phyloP scores from a whole-genome alignment of 2,329 filamentous ascomycete species.

The Colletotrichum ledebouriae region DNA sequence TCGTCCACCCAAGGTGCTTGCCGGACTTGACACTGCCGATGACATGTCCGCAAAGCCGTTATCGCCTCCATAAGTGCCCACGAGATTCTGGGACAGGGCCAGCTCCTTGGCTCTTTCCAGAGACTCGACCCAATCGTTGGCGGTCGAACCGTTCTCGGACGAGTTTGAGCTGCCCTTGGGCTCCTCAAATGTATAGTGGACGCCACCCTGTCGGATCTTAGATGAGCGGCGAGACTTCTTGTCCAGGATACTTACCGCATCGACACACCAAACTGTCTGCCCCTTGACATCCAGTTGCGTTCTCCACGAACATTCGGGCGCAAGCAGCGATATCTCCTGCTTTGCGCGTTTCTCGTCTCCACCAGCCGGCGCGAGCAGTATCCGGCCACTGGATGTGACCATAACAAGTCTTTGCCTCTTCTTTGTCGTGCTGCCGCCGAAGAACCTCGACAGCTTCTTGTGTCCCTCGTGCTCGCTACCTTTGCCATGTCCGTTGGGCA shows the following conservation, averaged over 20 bases:
- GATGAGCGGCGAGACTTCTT: conserved; percentile 38
- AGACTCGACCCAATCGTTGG: conserved; percentile 92
- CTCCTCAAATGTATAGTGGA: conserved; percentile 95
- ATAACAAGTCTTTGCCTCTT: conserved; percentile 94
- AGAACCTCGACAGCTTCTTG: conserved; percentile 94
- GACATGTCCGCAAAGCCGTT: conserved; percentile 77
- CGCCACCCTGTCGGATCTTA: conserved; percentile 74
- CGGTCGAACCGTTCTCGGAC: conserved; percentile 73
- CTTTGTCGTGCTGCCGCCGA: conserved; percentile 90
- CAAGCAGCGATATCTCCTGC: conserved; percentile 87
- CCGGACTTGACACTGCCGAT: conserved; percentile 80
- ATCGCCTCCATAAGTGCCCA: conserved; percentile 76
- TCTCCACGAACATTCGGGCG: conserved; percentile 81
- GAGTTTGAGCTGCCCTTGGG: conserved; percentile 76
- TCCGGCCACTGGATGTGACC: conserved; percentile 90
- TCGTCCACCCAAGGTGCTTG: conserved; percentile 76
- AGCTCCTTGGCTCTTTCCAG: conserved; percentile 89
- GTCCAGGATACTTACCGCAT: conserved; percentile 78
- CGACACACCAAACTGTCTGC: conserved; percentile 88
- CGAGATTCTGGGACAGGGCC: conserved; percentile 79
- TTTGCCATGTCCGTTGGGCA: conserved; percentile 80
- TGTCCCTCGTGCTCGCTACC: conserved; percentile 77
- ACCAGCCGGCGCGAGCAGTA: conserved; percentile 90
- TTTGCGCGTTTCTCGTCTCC: conserved; percentile 98
- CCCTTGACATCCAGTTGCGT: conserved; percentile 89